Base-by-base conservation (phyloP, 1,284 basidiomycete species). In the Erythrobasidium hasegawianum region DNA sequence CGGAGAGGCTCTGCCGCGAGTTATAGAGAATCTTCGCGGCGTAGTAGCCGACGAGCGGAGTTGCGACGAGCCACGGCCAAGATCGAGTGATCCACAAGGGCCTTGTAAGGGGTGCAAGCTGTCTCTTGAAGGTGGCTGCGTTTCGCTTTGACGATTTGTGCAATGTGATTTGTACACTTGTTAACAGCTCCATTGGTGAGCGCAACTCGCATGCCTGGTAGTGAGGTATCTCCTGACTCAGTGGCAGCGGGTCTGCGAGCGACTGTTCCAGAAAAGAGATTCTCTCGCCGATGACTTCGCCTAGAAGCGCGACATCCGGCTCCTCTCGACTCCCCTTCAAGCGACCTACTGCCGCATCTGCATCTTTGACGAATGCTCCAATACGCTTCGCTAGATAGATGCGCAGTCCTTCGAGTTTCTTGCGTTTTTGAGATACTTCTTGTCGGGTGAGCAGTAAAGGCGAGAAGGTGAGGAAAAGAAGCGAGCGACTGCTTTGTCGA, bases 1-100 rank as follows among this genome's bases (percentile, higher is more conserved):
- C 81, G 22, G 71, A 67, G 67, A 80, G 72, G 73, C 56, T 57
- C 4, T 65, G 60, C 1, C 69, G 60, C 13, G 69, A 68, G 41
- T 67, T 68, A 64, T 74, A 74, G 4, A 72, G 26, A 22, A 58
- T 59, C 0, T 58, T 33, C 0, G 54, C 64, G 20, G 59, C 52
- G 50, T 68, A 3, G 33, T 58, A 59, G 0, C 60, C 26, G 0
- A 54, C 64, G 39, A 73, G 43, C 4, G 72, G 72, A 52, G 70
- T 41, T 4, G 71, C 26, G 22, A 74, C 45, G 14, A 71, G 60
- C 67, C 68, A 70, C 2, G 73, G 72, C 73, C 72, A 74, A 0
- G 71, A 54, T n/a, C 72, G 72, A 9, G 65, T 61, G 13, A 71
- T 39, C 22, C 65, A 56, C 0, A 53, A 22, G 0, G 72, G 73